Percentiles rank a stretch among this genome's conserved stretches.
Conservation (phyloP, 148 eudicot genomes). For the Diospyros kaki region DNA sequence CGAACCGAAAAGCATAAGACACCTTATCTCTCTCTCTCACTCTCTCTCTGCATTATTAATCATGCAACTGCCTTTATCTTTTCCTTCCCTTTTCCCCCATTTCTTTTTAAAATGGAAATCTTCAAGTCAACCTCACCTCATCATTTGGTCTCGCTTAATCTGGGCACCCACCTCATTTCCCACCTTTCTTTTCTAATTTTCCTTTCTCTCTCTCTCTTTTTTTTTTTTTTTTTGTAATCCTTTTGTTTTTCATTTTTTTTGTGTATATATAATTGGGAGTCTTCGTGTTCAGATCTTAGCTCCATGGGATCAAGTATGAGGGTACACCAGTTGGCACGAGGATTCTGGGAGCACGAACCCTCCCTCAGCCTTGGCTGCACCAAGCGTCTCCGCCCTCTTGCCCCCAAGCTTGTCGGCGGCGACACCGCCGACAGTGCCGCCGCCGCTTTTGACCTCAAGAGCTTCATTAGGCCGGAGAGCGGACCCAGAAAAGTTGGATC, state of each 20-base stretch:
- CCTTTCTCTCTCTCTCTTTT: conserved; percentile 18
- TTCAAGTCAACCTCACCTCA: conserved; percentile 93
- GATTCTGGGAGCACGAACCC: conserved; percentile 61
- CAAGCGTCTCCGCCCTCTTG: conserved; percentile 78
- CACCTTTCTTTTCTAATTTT: conserved; percentile 28
- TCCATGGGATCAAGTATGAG: conserved; percentile 66
- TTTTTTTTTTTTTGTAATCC: background rate
- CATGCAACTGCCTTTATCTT: background rate
- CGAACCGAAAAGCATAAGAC: too few species aligned
- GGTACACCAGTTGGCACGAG: conserved; percentile 81
- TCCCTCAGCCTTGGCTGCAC: conserved; percentile 64
- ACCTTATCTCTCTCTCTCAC: background rate
- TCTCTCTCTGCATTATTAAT: conserved; percentile 15
- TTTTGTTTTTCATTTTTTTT: background rate
- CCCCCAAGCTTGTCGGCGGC: conserved; percentile 41
- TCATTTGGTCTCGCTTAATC: conserved; percentile 94
- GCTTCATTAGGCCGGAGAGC: conserved; percentile 71
- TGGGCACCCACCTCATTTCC: conserved; percentile 62
- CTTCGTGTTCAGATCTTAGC: background rate
- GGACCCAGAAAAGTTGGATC: conserved; percentile 33
- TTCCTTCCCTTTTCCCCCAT: conserved; percentile 16
- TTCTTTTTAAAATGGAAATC: conserved; percentile 44
- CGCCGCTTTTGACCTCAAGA: conserved; percentile 64
- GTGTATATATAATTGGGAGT: conserved; percentile 7
- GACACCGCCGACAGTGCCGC: background rate